A percentile compares a stretch with the other conserved stretches of the same genome.
These are phyloP conservation scores for Cladosporium sp. DNA, from an alignment of 2,329 filamentous ascomycete genomes.

Conservation along the genomic window DNA sequence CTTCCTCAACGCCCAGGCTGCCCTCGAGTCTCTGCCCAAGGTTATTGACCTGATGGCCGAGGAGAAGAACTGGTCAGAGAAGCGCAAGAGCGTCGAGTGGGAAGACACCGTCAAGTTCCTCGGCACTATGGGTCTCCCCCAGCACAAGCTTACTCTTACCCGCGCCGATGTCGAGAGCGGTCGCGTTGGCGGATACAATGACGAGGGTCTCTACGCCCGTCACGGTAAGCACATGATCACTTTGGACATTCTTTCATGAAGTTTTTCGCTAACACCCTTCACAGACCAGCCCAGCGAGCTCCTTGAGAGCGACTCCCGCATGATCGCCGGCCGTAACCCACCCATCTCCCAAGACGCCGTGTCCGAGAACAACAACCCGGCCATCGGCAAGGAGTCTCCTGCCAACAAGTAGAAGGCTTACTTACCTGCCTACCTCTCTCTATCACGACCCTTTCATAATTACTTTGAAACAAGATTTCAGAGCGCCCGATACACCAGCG, in stretches of 20 bases:
- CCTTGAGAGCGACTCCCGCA: constrained; percentile 52
- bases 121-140: constrained; percentile 62
- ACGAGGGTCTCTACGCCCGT: constrained; percentile 52
- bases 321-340: constrained; percentile 47
- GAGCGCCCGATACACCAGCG: constrained; percentile 10
- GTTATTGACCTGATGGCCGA: constrained; percentile 88
- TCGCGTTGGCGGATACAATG: constrained; percentile 48
- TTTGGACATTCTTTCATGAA: constrained; percentile 39
- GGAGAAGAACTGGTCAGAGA: constrained; percentile 75
- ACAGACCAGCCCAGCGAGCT: constrained; percentile 54
- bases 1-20: constrained; percentile 89
- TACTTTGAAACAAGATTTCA: not conserved
- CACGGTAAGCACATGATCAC: constrained; percentile 34
- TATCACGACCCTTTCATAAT: not conserved
- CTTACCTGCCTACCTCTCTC: not conserved
- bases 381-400: constrained; percentile 43
- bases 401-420: constrained; percentile 47
- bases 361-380: constrained; percentile 8
- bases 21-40: constrained; percentile 77
- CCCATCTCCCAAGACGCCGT: constrained; percentile 26
- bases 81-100: constrained; percentile 78
- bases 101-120: constrained; percentile 63
- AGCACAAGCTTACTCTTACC: constrained; percentile 55
- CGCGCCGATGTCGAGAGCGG: constrained; percentile 61
- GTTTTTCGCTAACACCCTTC: not conserved